A percentile compares a stretch with the other conserved stretches of the same genome.
These are phyloP conservation scores for Lenwebbia sp. DNA, from an alignment of 345 rosid species.

Conservation along the genomic window DNA sequence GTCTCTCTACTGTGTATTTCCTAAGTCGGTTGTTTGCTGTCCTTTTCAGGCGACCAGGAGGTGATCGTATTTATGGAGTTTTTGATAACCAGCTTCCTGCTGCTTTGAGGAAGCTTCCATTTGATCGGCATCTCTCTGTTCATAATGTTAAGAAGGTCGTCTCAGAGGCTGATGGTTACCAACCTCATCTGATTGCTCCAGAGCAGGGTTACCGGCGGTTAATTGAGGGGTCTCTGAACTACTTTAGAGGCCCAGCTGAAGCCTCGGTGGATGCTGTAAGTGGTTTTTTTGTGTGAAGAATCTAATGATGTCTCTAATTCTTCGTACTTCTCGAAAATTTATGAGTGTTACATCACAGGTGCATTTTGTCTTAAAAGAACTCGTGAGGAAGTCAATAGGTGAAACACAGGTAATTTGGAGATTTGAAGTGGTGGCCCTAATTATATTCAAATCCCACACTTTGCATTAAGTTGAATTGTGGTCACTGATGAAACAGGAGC, in stretches of 20 bases:
- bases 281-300: background rate
- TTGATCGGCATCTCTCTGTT: conserved; percentile 74
- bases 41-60: conserved; percentile 61
- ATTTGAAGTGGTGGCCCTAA: background rate
- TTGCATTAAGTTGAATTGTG: background rate
- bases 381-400: conserved; percentile 62
- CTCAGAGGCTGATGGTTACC: conserved; percentile 85
- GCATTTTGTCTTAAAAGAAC: conserved; percentile 71
- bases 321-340: background rate
- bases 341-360: conserved; percentile 28
- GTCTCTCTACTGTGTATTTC: background rate
- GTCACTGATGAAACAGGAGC: conserved; percentile 28
- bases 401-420: conserved; percentile 49
- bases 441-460: background rate
- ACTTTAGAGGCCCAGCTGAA: conserved; percentile 84
- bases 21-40: background rate
- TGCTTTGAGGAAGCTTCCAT: conserved; percentile 80
- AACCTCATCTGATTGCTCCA: conserved; percentile 82
- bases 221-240: conserved; percentile 52
- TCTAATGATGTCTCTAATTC: background rate
- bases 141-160: conserved; percentile 70
- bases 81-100: conserved; percentile 88
- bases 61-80: conserved; percentile 77
- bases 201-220: conserved; percentile 81
- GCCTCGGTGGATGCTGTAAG: conserved; percentile 88